Evolutionary conservation across 495 filamentous ascomycete genomes (phyloP), one percentile per base, ranked within the genome.

Genomic region (Cercophora sp.): DNA sequence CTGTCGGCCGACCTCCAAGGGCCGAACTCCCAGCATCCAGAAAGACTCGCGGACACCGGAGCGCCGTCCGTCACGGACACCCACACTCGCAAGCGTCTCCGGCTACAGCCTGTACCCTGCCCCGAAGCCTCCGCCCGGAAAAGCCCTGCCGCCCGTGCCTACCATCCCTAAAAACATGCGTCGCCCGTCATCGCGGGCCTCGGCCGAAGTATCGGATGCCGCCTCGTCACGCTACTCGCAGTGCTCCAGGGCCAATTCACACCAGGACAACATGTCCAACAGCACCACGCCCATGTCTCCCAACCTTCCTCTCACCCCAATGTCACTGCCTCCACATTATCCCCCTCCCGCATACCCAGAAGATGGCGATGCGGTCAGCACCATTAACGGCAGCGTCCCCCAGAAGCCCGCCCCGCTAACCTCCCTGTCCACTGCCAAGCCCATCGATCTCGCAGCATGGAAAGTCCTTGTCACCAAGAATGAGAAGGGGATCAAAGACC

Each of bases 31-130:
- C 13, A 37, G 20, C 20, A 18, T 27, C 37, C 45, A 59, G 16
- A 58, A 62, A 44, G 56, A 62, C 40, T 59, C 61, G 34, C 39
- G 48, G 11, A 5, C 47, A 2, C 59, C 62, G 2, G 62, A 65
- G 31, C 29, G 62, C 32, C 55, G 60, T 5, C 57, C 60, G 24
- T 63, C 62, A 2, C 41, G 40, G 20, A 45, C 20, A 42, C 55
- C 11, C 53, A 60, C 5, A 36, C 49, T 31, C 29, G 24, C 19
- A 20, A 34, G 40, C n/a, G 9, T 23, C 1, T 25, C 54, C 34
- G 54, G 55, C 43, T 61, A 58, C 48, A 62, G 55, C 50, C 42
- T 67, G 18, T 67, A 63, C 46, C 64, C 64, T 8, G 48, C 56
- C 4, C 37, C 45, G n/a, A 59, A 52, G 32, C 59, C 60, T 32